These are phyloP conservation scores for Aspergillus sclerotioniger DNA, from an alignment of 495 filamentous ascomycete genomes.

Conservation along the genomic window DNA sequence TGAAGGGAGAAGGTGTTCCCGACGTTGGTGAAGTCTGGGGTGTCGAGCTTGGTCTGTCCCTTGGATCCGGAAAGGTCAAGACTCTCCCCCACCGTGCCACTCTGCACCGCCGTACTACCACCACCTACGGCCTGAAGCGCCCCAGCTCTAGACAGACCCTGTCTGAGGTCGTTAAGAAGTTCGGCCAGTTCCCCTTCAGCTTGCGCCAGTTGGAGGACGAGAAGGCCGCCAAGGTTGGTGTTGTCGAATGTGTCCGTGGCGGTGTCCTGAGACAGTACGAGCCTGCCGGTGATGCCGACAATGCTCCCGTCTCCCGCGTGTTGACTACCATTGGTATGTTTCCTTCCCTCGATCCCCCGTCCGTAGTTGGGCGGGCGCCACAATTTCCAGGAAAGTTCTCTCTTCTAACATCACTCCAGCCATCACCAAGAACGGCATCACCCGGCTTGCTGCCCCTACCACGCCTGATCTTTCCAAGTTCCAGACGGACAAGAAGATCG, in stretches of 20 bases:
- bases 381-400: constrained; percentile 10
- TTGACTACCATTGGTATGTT: constrained; percentile 86
- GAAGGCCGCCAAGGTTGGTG: constrained; percentile 91
- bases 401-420: constrained; percentile 50
- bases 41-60: constrained; percentile 88
- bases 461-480: constrained; percentile 69
- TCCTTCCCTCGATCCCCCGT: constrained; percentile 7
- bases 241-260: constrained; percentile 89
- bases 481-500: constrained; percentile 97
- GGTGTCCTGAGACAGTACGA: constrained; percentile 94
- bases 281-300: constrained; percentile 88
- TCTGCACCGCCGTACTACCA: constrained; percentile 86
- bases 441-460: constrained; percentile 74
- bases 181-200: constrained; percentile 96
- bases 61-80: constrained; percentile 94
- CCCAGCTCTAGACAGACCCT: constrained; percentile 85
- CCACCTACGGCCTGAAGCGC: constrained; percentile 87
- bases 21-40: constrained; percentile 97
- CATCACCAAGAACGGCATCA: constrained; percentile 96
- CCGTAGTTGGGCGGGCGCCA: not conserved
- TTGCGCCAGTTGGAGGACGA: constrained; percentile 96
- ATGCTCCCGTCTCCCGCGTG: constrained; percentile 74
- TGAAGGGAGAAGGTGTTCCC: constrained; percentile 86
- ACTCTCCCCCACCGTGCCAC: constrained; percentile 80
- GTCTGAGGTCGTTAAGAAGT: constrained; percentile 92